Evolutionary conservation across 495 filamentous ascomycete species (phyloP).

Genomic region (Sporormia fimetaria): DNA sequence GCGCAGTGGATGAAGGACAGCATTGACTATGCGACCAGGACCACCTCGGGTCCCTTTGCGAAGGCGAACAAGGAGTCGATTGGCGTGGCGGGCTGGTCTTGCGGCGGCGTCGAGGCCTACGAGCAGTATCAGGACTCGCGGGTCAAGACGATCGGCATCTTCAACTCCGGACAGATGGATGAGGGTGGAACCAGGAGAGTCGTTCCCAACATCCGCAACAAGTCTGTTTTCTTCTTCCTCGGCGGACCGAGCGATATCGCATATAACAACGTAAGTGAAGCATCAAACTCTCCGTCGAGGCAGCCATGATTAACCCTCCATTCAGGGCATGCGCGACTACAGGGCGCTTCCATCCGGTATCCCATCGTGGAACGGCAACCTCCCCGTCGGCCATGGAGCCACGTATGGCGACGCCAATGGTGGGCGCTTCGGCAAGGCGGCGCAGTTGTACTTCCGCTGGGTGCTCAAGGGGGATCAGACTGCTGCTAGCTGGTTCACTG

Average conservation of each 20-base stretch:
- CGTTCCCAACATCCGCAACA: slow-evolving; percentile 9
- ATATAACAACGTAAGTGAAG: slow-evolving; percentile 23
- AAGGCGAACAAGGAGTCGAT: slow-evolving; percentile 25
- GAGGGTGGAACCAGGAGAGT: too few species aligned
- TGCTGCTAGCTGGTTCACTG: slow-evolving; percentile 7
- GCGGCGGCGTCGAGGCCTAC: slow-evolving; percentile 30
- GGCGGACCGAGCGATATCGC: slow-evolving; percentile 30
- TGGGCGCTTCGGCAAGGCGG: slow-evolving; percentile 28
- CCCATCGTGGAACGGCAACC: slow-evolving; percentile 34
- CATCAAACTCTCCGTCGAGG: not conserved
- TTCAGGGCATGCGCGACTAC: slow-evolving; percentile 31
- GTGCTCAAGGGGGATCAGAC: slow-evolving; percentile 11
- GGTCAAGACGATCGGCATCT: slow-evolving; percentile 27
- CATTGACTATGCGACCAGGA: slow-evolving; percentile 29
- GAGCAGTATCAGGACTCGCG: slow-evolving; percentile 15
- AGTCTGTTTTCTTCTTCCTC: slow-evolving; percentile 23
- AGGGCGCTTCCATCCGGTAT: slow-evolving; percentile 17
- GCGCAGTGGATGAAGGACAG: slow-evolving; percentile 2
- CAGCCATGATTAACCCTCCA: not conserved
- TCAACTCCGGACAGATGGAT: slow-evolving; percentile 22
- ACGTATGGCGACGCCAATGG: slow-evolving; percentile 26
- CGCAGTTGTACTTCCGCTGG: slow-evolving; percentile 22
- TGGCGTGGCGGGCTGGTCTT: slow-evolving; percentile 3
- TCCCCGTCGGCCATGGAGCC: slow-evolving; percentile 29
- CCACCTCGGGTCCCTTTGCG: slow-evolving; percentile 27